A percentile compares a stretch with the other conserved stretches of the same genome.
Conservation (phyloP, 805 yeast genomes). For the Candida cerambycidarum region DNA sequence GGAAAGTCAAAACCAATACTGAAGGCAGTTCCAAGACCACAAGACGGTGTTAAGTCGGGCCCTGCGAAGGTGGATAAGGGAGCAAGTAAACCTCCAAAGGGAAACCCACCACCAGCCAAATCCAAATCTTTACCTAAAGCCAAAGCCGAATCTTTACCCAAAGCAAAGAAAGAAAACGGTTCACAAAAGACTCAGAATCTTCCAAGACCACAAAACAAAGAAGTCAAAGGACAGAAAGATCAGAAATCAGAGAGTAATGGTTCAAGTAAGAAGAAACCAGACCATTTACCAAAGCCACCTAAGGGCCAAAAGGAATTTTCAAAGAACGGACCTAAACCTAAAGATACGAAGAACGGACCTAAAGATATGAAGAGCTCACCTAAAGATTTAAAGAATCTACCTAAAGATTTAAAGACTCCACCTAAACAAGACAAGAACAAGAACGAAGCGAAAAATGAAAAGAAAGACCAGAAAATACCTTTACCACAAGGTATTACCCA, state of each 20-base stretch:
- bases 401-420: too few relatives aligned
- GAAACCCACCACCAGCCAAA: too few relatives aligned
- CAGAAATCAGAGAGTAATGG: too few relatives aligned
- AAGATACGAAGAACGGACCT: background rate
- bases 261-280: too few relatives aligned
- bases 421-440: too few relatives aligned
- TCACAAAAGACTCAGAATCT: background rate
- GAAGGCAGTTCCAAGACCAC: too few relatives aligned
- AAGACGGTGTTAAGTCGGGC: background rate
- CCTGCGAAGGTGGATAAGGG: background rate
- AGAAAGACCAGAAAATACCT: background rate
- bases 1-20: too few relatives aligned
- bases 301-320: too few relatives aligned
- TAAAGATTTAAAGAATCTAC: background rate
- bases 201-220: slow-evolving; percentile 1
- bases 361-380: background rate
- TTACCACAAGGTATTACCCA: slow-evolving; percentile 29
- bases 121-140: too few relatives aligned
- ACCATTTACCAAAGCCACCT: too few relatives aligned
- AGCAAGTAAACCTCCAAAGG: background rate
- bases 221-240: slow-evolving; percentile 6
- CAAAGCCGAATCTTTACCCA: too few relatives aligned
- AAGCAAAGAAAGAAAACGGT: background rate
- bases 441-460: background rate
- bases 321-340: background rate